A percentile compares a stretch with the other conserved stretches of the same genome.
Conservation (phyloP, 2,329 filamentous ascomycete species). For the Exophiala dermatitidis region DNA sequence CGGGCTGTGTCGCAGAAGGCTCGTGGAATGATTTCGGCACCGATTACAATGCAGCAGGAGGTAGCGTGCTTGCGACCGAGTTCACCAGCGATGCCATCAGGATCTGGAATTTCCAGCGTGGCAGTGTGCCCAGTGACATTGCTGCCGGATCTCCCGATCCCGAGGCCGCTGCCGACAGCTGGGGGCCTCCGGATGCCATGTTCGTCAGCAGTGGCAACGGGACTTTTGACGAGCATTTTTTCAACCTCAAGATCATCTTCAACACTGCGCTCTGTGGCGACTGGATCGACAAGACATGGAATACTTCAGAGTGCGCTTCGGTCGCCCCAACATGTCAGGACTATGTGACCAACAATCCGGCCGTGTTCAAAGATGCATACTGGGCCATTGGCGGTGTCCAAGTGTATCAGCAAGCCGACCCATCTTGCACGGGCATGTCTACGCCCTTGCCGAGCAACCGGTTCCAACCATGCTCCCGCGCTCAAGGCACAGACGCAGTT, state of each 20-base stretch:
- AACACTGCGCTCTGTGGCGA: conserved; percentile 51
- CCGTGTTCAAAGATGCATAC: conserved; percentile 62
- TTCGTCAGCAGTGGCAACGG: conserved; percentile 37
- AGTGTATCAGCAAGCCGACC: conserved; percentile 44
- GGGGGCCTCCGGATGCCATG: conserved; percentile 42
- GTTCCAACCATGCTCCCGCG: background rate
- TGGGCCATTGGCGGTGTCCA: conserved; percentile 66
- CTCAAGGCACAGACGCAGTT: background rate
- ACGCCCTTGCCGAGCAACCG: background rate
- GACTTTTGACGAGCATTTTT: conserved; percentile 35
- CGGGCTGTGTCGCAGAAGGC: conserved; percentile 33
- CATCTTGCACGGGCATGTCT: background rate
- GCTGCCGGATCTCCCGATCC: conserved; percentile 33
- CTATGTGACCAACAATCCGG: conserved; percentile 61
- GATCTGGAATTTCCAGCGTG: conserved; percentile 46
- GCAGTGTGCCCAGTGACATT: conserved; percentile 41
- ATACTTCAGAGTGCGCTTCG: conserved; percentile 49
- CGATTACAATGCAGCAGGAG: conserved; percentile 44
- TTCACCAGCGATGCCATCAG: conserved; percentile 42
- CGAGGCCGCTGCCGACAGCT: conserved; percentile 27
- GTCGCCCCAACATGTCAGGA: conserved; percentile 59
- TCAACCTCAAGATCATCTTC: conserved; percentile 40
- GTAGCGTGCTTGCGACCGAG: conserved; percentile 46
- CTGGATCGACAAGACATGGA: conserved; percentile 48
- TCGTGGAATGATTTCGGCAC: conserved; percentile 40